A percentile compares a stretch with the other conserved stretches of the same genome.
Evolutionary conservation across 2,329 filamentous ascomycete species (phyloP).

Genomic region (Arthrobotrys megalospora): DNA sequence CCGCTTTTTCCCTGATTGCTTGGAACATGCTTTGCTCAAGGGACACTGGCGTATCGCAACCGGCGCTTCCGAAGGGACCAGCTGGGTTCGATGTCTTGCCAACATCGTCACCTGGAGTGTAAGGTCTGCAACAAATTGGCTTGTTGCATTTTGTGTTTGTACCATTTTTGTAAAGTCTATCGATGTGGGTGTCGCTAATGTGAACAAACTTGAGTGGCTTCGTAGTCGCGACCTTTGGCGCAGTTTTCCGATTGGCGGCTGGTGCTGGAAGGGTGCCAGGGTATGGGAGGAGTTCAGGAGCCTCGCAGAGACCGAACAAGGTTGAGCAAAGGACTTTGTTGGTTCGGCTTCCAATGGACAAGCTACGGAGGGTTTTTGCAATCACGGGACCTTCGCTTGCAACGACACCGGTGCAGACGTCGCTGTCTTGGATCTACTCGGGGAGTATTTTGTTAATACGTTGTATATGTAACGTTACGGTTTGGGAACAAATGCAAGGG

Average conservation of each 20-base stretch:
- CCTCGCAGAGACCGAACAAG: conserved; percentile 47
- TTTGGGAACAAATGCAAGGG: background rate
- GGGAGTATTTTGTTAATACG: background rate
- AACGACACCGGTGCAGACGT: conserved; percentile 55
- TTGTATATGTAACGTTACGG: background rate
- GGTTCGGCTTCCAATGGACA: conserved; percentile 47
- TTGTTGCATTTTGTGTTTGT: conserved; percentile 73
- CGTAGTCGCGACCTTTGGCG: conserved; percentile 11
- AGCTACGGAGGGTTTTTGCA: conserved; percentile 42
- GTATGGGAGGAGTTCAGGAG: conserved; percentile 41
- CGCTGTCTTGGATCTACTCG: conserved; percentile 43
- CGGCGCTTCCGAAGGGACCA: conserved; percentile 71
- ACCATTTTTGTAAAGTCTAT: conserved; percentile 72
- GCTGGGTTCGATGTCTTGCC: conserved; percentile 71
- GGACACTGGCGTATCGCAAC: conserved; percentile 71
- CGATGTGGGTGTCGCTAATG: conserved; percentile 75
- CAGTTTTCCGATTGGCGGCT: conserved; percentile 23
- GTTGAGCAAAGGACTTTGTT: conserved; percentile 53
- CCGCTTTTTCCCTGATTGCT: conserved; percentile 65
- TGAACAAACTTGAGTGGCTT: conserved; percentile 71
- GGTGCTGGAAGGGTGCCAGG: conserved; percentile 48
- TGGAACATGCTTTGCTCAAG: conserved; percentile 72
- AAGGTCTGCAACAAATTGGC: conserved; percentile 74
- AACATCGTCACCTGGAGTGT: conserved; percentile 70
- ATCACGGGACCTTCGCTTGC: conserved; percentile 44